These are phyloP conservation scores for Zea luxurians DNA, from an alignment of 176 grass and related monocot genomes.

Conservation along the genomic window DNA sequence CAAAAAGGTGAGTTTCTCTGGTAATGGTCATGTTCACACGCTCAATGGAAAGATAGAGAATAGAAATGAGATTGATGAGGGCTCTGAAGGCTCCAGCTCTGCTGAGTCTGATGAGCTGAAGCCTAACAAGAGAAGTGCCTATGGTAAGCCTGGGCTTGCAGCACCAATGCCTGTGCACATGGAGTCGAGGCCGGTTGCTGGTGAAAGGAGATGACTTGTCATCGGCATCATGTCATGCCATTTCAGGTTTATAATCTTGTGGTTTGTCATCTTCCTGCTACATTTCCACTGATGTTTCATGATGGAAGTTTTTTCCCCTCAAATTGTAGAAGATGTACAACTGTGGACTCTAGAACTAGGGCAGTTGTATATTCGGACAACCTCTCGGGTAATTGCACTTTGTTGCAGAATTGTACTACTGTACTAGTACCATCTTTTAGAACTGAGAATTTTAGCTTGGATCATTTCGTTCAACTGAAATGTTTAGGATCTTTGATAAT, in stretches of 20 bases:
- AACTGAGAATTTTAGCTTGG: constrained; percentile 14
- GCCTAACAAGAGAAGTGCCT: constrained; percentile 22
- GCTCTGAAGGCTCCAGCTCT: constrained; percentile 44
- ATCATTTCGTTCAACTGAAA: constrained; percentile 20
- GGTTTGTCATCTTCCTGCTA: constrained; percentile 4
- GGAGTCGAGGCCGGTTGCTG: constrained; percentile 46
- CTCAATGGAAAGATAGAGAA: constrained; percentile 16
- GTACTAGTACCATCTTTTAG: background rate
- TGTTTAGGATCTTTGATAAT: constrained; percentile 1
- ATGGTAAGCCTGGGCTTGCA: constrained; percentile 44
- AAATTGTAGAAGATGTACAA: constrained; percentile 21
- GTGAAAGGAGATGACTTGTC: constrained; percentile 31
- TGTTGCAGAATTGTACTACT: constrained; percentile 33
- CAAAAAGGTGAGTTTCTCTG: constrained; percentile 43
- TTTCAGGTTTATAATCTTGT: background rate
- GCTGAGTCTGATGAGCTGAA: constrained; percentile 33
- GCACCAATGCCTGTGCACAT: constrained; percentile 67
- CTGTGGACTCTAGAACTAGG: constrained; percentile 25
- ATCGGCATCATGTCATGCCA: constrained; percentile 6
- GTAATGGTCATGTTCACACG: constrained; percentile 24
- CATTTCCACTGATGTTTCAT: constrained; percentile 23
- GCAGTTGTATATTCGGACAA: constrained; percentile 15
- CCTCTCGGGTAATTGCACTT: background rate
- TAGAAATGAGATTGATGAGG: constrained; percentile 28
- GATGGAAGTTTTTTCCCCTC: background rate